Percentiles rank a stretch among this genome's conserved stretches.
Evolutionary conservation across 179 eudicot species (phyloP).

Genomic region (Patellifolia procumbens): DNA sequence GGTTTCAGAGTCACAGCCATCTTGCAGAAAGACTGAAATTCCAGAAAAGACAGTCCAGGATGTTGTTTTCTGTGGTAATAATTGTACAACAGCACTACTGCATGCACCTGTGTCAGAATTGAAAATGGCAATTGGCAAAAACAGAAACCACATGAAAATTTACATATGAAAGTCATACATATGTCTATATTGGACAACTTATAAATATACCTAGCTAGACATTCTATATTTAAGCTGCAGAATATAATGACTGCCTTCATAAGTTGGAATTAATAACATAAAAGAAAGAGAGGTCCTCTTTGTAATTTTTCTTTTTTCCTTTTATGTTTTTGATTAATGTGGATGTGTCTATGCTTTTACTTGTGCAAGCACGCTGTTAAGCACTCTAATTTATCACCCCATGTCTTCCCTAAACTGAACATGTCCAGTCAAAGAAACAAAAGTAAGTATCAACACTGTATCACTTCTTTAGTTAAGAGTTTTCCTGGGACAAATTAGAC

Average conservation of each 20-base stretch:
- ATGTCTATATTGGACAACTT: not conserved
- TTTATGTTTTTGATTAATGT: no score
- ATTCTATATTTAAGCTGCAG: not conserved
- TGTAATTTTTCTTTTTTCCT: not conserved
- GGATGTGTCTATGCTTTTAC: not conserved
- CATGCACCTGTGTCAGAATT: conserved; percentile 65
- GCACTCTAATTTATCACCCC: not conserved
- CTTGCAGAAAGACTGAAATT: conserved; percentile 69
- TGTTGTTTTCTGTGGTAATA: conserved; percentile 72
- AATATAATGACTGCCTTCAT: not conserved
- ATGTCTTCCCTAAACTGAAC: not conserved
- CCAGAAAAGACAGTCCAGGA: conserved; percentile 50
- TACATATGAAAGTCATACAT: not conserved
- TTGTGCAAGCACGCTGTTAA: not conserved
- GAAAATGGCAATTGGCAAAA: conserved; percentile 20
- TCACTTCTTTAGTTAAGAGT: no score
- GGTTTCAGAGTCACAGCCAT: conserved; percentile 61
- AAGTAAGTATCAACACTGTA: not conserved
- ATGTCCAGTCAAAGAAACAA: not conserved
- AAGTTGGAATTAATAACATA: not conserved
- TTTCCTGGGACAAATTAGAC: no score
- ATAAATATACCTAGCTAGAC: not conserved
- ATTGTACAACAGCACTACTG: conserved; percentile 88
- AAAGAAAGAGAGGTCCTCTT: not conserved
- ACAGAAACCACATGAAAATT: conserved; percentile 13